Evolutionary conservation across 139 green algal genomes (phyloP).

Genomic region (Ostreobium quekettii): DNA sequence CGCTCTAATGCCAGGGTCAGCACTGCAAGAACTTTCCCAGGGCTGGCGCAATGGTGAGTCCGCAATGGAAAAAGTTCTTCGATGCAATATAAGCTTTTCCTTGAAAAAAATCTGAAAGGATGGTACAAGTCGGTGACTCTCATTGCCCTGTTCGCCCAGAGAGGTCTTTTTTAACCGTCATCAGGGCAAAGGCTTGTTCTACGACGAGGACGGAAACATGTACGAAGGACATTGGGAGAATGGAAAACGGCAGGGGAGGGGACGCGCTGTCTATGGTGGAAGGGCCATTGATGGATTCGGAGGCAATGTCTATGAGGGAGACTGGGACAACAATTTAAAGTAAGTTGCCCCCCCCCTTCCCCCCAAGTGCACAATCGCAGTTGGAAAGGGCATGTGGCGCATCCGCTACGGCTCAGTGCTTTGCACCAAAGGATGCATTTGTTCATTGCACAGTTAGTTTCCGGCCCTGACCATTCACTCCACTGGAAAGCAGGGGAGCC

Average conservation of each 20-base stretch:
- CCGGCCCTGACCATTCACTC: background rate
- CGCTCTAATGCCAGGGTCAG: no score
- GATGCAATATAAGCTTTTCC: no score
- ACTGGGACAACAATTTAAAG: constrained; percentile 48
- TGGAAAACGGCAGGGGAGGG: constrained; percentile 39
- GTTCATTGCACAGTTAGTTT: constrained; percentile 1
- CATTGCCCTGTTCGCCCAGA: no score
- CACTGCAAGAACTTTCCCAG: no score
- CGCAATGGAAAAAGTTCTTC: no score
- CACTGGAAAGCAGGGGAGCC: no score
- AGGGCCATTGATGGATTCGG: constrained; percentile 46
- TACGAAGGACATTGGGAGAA: constrained; percentile 60
- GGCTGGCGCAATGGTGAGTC: no score
- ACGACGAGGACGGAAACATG: constrained; percentile 49
- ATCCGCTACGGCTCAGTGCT: background rate
- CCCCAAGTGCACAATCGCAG: background rate
- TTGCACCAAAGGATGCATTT: background rate
- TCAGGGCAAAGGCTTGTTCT: constrained; percentile 53
- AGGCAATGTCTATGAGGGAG: constrained; percentile 60
- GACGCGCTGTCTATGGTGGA: constrained; percentile 49
- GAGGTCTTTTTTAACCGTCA: no score
- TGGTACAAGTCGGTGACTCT: no score
- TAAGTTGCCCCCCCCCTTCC: no score
- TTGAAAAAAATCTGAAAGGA: no score
- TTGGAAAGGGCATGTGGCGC: background rate